These are phyloP conservation scores for Quercus berberidifolia DNA, from an alignment of 306 rosid species.

Conservation along the genomic window DNA sequence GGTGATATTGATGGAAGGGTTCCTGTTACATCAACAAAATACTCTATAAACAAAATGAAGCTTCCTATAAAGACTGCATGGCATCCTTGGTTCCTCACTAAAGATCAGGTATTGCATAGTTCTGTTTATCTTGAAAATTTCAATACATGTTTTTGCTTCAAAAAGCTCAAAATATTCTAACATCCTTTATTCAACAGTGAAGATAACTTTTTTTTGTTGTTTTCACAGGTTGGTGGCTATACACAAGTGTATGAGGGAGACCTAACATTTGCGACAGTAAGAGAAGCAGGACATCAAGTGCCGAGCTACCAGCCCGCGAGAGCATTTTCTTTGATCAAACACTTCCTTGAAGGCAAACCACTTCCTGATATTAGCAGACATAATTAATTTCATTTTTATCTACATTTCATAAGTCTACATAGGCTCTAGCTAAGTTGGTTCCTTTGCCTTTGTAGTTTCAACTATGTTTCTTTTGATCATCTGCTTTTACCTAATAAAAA, in stretches of 20 bases:
- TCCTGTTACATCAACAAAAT: constrained; percentile 84
- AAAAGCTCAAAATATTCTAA: too few species aligned
- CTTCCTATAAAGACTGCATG: constrained; percentile 50
- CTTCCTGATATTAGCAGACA: constrained; percentile 37
- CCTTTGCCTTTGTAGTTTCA: not conserved
- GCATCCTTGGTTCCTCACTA: constrained; percentile 61
- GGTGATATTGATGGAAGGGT: constrained; percentile 86
- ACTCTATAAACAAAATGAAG: constrained; percentile 60
- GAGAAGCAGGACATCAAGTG: constrained; percentile 84
- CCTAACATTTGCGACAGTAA: constrained; percentile 68
- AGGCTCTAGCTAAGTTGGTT: too few species aligned
- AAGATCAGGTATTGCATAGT: constrained; percentile 46
- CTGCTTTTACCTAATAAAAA: not conserved
- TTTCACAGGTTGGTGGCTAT: constrained; percentile 66
- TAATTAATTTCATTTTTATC: not conserved
- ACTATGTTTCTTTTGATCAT: not conserved
- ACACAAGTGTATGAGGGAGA: constrained; percentile 58
- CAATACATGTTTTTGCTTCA: too few species aligned
- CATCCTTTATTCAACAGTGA: too few species aligned
- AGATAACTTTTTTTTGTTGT: not conserved
- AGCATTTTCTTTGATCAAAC: constrained; percentile 58
- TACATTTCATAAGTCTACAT: too few species aligned
- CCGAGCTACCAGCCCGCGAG: constrained; percentile 81
- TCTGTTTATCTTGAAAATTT: too few species aligned
- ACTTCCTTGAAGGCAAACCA: constrained; percentile 59